Percentiles rank a stretch among this genome's conserved stretches.
phyloP scores from a whole-genome alignment of 202 grass and related monocot species.

The Zoysia matrella region DNA sequence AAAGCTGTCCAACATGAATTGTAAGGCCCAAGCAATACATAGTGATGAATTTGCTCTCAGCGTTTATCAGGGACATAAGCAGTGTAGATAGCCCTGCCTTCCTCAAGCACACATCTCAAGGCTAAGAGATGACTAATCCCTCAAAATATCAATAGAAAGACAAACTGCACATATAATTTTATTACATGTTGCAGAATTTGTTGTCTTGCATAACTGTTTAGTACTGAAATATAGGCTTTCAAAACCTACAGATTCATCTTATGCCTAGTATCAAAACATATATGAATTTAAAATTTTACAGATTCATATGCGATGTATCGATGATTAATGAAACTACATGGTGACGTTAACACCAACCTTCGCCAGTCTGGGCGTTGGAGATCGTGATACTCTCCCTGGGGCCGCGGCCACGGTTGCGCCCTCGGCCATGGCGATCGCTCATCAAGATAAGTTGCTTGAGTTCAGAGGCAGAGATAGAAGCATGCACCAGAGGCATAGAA shows the following conservation, averaged over 20 bases:
- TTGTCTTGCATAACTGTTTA: neutral
- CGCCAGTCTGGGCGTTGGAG: slow-evolving; percentile 56
- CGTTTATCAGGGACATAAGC: neutral
- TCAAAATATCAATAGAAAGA: neutral
- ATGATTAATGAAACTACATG: slow-evolving; percentile 13
- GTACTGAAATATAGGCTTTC: neutral
- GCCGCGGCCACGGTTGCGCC: slow-evolving; percentile 39
- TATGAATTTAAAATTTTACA: neutral
- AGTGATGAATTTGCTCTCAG: neutral
- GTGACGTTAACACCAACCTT: slow-evolving; percentile 50
- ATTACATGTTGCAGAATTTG: neutral
- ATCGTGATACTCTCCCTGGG: slow-evolving; percentile 50
- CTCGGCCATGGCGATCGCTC: slow-evolving; percentile 41
- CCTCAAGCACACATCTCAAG: neutral
- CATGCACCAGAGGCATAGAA: slow-evolving; percentile 20
- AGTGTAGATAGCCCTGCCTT: neutral
- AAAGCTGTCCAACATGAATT: neutral
- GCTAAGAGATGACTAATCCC: neutral
- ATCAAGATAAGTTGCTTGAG: slow-evolving; percentile 59
- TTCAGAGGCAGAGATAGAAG: slow-evolving; percentile 49
- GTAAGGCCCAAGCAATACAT: neutral
- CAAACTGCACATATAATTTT: neutral
- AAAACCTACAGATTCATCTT: too few species aligned
- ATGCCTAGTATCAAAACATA: neutral
- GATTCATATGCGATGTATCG: neutral